Evolutionary conservation across 2,329 filamentous ascomycete species (phyloP).

Genomic region (Aspergillus felis): DNA sequence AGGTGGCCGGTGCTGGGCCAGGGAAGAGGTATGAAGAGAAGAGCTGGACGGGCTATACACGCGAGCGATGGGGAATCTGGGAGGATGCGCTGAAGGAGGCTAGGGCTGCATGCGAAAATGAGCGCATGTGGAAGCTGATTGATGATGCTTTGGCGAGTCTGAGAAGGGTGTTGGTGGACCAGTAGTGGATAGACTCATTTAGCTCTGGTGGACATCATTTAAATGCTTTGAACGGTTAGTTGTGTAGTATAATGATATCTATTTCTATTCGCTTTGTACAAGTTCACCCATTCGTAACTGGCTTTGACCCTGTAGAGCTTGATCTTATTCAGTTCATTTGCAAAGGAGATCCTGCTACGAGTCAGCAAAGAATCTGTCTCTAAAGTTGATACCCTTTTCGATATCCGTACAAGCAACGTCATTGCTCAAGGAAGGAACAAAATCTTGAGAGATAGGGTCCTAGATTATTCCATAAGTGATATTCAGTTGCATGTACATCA

Average conservation of each 20-base stretch:
- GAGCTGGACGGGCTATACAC: neutral
- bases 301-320: neutral
- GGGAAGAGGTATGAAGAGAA: neutral
- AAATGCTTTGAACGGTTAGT: no score
- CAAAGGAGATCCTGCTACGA: no score
- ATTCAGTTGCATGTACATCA: no score
- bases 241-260: no score
- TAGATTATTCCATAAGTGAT: no score
- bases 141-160: conserved; percentile 8
- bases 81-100: conserved; percentile 3
- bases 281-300: neutral
- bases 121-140: conserved; percentile 5
- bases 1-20: neutral
- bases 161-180: neutral
- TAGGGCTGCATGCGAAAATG: neutral
- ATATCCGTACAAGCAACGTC: no score
- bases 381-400: no score
- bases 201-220: neutral
- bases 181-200: neutral
- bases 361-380: no score
- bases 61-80: neutral
- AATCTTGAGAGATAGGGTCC: no score
- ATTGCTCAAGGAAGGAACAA: no score
- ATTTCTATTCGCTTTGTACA: no score
- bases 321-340: neutral